Evolutionary conservation across 2,329 filamentous ascomycete species (phyloP).

Genomic region (Fusarium lyarnte): DNA sequence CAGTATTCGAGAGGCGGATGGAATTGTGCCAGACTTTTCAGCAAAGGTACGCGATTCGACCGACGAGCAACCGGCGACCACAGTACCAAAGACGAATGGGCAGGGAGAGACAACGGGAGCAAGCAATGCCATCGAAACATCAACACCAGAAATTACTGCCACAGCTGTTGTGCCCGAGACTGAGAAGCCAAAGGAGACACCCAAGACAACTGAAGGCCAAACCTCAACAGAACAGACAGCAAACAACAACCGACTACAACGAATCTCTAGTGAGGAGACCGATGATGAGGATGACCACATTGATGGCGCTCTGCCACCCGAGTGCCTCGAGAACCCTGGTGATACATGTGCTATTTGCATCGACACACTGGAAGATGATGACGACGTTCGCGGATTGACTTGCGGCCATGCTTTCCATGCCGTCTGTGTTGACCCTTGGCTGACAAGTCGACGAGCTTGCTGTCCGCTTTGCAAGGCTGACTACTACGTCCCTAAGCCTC

Average conservation of each 20-base stretch:
- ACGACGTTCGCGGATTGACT: constrained; percentile 91
- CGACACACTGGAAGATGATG: constrained; percentile 91
- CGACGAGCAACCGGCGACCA: constrained; percentile 52
- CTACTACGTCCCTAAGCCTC: constrained; percentile 94
- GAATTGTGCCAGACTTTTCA: constrained; percentile 56
- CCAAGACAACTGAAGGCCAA: constrained; percentile 37
- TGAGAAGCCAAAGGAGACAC: constrained; percentile 35
- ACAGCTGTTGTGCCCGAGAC: constrained; percentile 30
- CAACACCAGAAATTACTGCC: constrained; percentile 28
- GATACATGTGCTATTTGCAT: constrained; percentile 98
- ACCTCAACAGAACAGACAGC: constrained; percentile 35
- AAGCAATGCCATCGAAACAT: constrained; percentile 7
- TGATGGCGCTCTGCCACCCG: constrained; percentile 80
- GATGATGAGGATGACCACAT: constrained; percentile 84
- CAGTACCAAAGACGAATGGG: constrained; percentile 22
- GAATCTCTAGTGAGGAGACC: constrained; percentile 61
- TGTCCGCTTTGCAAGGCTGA: constrained; percentile 98
- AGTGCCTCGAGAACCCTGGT: constrained; percentile 82
- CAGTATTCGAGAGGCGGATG: constrained; percentile 76
- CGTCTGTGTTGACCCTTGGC: constrained; percentile 94
- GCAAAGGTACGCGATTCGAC: constrained; percentile 58
- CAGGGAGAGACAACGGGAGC: constrained; percentile 33
- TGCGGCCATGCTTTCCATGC: constrained; percentile 99
- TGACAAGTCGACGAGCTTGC: constrained; percentile 92
- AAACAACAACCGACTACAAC: constrained; percentile 47